phyloP scores from a whole-genome alignment of 108 stramenopile genomes.

The Aurantiochytrium sp. region DNA sequence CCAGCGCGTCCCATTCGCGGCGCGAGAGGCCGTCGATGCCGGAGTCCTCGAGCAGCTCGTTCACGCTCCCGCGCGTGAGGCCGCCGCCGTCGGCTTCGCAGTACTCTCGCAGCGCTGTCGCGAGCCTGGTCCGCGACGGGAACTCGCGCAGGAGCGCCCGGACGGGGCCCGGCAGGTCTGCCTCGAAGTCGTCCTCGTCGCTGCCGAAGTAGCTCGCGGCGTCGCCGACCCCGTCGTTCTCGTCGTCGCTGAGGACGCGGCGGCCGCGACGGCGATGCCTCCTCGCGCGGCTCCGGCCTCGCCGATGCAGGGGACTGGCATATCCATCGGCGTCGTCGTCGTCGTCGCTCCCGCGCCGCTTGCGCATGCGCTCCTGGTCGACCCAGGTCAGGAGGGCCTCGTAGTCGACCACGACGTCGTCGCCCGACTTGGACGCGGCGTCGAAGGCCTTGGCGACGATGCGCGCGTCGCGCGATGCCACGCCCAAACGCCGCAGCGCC shows the following conservation, averaged over 20 bases:
- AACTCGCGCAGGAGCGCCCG: not conserved
- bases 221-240: no score
- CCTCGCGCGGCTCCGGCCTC: no score
- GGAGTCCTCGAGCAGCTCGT: not conserved
- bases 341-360: no score
- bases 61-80: not conserved
- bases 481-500: not conserved
- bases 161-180: not conserved
- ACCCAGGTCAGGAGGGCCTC: slow-evolving; percentile 2
- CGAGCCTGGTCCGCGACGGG: not conserved
- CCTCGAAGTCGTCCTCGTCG: no score
- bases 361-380: not conserved
- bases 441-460: not conserved
- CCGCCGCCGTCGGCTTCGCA: not conserved
- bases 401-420: slow-evolving; percentile 6
- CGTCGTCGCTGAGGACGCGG: no score
- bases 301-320: no score
- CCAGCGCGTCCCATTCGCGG: not conserved
- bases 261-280: no score
- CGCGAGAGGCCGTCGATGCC: not conserved
- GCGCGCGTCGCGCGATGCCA: not conserved
- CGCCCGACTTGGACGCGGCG: not conserved
- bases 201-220: no score
- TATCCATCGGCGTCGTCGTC: no score
- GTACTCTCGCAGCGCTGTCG: not conserved